Percentiles rank a stretch among this genome's conserved stretches.
Evolutionary conservation across 75 land plant species (phyloP).

Genomic region (Pinus albicaulis): DNA sequence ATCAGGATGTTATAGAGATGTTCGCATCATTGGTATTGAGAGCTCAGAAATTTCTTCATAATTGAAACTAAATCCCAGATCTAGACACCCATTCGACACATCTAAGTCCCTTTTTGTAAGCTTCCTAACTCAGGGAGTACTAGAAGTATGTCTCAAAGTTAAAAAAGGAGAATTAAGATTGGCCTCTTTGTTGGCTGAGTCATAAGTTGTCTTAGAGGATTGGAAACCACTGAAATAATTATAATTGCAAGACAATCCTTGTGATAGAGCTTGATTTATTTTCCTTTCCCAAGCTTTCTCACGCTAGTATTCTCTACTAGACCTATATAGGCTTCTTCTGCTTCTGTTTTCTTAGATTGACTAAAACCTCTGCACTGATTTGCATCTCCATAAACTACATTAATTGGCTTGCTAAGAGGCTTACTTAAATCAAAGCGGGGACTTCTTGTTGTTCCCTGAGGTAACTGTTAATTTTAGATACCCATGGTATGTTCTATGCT

Average conservation of each 20-base stretch:
- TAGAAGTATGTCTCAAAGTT: no score
- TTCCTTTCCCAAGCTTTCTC: constrained; percentile 4
- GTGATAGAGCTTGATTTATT: neutral
- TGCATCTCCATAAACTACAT: neutral
- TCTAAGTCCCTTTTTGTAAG: constrained; percentile 27
- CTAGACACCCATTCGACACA: constrained; percentile 21
- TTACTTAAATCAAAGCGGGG: neutral
- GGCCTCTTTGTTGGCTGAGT: neutral
- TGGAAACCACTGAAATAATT: neutral
- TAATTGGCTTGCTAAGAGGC: neutral
- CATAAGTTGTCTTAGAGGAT: constrained; percentile 2
- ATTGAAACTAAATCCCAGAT: constrained; percentile 27
- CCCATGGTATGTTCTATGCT: no score
- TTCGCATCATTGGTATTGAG: no score
- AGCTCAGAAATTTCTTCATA: constrained; percentile 16
- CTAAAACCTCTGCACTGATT: neutral
- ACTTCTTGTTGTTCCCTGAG: neutral
- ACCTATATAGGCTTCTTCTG: neutral
- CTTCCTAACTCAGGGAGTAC: constrained; percentile 5
- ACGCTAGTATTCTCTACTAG: neutral
- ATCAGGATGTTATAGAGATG: no score
- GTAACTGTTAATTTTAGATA: no score
- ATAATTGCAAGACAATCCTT: neutral
- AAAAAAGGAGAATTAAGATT: neutral
- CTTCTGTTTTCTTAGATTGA: neutral